phyloP scores from a whole-genome alignment of 768 basidiomycete genomes.

The Collybia sordida region DNA sequence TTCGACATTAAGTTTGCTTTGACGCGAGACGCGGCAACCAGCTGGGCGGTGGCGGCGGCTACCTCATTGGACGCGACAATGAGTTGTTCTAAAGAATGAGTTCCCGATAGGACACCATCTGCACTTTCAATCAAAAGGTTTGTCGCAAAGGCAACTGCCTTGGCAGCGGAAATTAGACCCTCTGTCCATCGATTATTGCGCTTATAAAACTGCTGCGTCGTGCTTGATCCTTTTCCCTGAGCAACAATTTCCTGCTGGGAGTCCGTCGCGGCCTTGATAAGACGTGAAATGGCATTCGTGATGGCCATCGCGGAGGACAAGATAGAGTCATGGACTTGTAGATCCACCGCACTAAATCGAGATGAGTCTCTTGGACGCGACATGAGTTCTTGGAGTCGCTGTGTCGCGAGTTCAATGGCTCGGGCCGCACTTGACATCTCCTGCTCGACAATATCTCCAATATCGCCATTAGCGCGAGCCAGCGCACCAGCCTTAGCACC shows the following conservation, averaged over 20 bases:
- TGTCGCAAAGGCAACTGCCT: conserved; percentile 96
- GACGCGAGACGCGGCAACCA: conserved; percentile 97
- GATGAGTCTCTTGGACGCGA: conserved; percentile 82
- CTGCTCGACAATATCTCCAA: conserved; percentile 93
- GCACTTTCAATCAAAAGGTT: conserved; percentile 95
- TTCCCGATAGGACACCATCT: conserved; percentile 95
- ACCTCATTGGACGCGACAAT: conserved; percentile 99
- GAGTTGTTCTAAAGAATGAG: conserved; percentile 96
- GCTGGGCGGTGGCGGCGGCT: conserved; percentile 93
- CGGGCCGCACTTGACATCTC: conserved; percentile 94
- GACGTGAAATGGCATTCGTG: conserved; percentile 89
- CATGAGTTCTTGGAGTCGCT: conserved; percentile 89
- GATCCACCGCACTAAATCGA: conserved; percentile 87
- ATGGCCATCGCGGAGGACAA: conserved; percentile 92
- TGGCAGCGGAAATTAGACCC: conserved; percentile 96
- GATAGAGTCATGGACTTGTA: conserved; percentile 98
- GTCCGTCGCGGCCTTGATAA: conserved; percentile 95
- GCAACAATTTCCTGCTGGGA: conserved; percentile 98
- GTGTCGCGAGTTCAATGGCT: conserved; percentile 92
- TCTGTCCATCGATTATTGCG: conserved; percentile 99
- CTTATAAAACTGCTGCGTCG: conserved; percentile 98
- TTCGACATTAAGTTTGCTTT: conserved; percentile 99
- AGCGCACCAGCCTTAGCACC: conserved; percentile 68
- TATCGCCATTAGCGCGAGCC: conserved; percentile 83
- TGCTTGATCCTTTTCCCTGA: conserved; percentile 90